Conservation (phyloP, 1,284 basidiomycete genomes). For the Puccinia horiana region DNA sequence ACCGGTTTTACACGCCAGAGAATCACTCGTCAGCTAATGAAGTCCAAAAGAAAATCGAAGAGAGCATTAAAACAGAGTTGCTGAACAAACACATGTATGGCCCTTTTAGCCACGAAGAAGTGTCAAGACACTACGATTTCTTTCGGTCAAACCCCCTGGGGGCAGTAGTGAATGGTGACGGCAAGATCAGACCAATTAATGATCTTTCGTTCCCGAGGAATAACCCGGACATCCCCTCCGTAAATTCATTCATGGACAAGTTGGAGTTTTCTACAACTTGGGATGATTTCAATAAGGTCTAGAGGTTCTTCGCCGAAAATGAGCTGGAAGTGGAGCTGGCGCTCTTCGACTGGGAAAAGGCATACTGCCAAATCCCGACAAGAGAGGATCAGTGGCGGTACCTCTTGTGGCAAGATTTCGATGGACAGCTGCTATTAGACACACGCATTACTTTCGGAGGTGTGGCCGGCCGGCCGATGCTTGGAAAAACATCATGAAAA, state of each 20-base stretch:
- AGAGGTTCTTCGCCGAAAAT: slow-evolving; percentile 2
- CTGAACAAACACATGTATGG: no score
- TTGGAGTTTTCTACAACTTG: neutral
- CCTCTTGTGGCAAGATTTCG: neutral
- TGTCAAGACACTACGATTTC: no score
- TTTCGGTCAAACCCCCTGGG: no score
- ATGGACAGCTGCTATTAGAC: neutral
- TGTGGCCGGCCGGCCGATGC: neutral
- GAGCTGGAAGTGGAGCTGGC: no score
- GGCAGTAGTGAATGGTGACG: no score
- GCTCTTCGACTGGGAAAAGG: no score
- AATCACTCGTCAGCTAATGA: no score
- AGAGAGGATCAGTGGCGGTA: neutral
- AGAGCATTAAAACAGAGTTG: no score
- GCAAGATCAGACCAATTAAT: no score
- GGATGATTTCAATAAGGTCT: neutral
- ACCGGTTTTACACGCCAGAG: no score
- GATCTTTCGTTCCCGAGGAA: slow-evolving; percentile 11
- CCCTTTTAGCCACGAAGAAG: no score
- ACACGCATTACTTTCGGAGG: neutral
- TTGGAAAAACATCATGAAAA: neutral
- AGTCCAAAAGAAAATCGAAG: no score
- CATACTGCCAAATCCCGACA: neutral
- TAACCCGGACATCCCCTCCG: neutral
- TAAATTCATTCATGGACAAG: neutral